These are phyloP conservation scores for Neurospora pannonica DNA, from an alignment of 495 filamentous ascomycete species.

Conservation along the genomic window DNA sequence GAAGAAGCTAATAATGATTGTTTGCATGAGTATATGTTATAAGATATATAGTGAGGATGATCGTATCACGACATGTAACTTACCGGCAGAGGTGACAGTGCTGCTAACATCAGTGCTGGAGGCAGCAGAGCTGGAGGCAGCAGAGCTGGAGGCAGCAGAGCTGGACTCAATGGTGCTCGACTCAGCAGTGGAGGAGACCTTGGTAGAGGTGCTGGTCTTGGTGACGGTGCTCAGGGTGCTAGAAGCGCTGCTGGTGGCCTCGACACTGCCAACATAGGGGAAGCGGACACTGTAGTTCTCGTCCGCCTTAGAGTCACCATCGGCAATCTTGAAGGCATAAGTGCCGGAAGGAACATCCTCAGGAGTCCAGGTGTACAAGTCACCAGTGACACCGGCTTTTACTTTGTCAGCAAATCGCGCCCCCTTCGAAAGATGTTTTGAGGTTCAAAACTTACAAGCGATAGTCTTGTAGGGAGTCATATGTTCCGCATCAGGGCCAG, in stretches of 20 bases:
- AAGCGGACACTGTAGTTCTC: constrained; percentile 37
- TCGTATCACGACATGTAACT: neutral
- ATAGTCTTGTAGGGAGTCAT: constrained; percentile 27
- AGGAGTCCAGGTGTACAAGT: constrained; percentile 27
- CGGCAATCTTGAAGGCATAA: constrained; percentile 36
- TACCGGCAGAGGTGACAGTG: constrained; percentile 3
- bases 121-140: constrained; percentile 9
- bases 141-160: constrained; percentile 11
- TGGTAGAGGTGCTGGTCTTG: constrained; percentile 9
- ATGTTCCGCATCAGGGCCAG: constrained; percentile 18
- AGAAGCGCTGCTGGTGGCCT: constrained; percentile 13
- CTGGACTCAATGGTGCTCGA: constrained; percentile 8
- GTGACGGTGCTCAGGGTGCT: constrained; percentile 18
- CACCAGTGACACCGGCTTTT: constrained; percentile 20
- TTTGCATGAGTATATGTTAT: neutral
- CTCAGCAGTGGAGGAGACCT: constrained; percentile 8
- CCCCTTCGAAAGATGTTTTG: neutral
- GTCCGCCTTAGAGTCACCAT: constrained; percentile 11
- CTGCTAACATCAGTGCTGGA: constrained; percentile 6
- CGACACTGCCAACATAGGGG: constrained; percentile 18
- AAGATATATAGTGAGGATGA: neutral
- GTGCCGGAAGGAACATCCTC: constrained; percentile 24
- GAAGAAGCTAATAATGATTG: neutral
- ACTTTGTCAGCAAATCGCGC: constrained; percentile 6
- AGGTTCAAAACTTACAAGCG: constrained; percentile 16